Base-by-base conservation (phyloP, 768 basidiomycete species). In the Mycena alexandri region DNA sequence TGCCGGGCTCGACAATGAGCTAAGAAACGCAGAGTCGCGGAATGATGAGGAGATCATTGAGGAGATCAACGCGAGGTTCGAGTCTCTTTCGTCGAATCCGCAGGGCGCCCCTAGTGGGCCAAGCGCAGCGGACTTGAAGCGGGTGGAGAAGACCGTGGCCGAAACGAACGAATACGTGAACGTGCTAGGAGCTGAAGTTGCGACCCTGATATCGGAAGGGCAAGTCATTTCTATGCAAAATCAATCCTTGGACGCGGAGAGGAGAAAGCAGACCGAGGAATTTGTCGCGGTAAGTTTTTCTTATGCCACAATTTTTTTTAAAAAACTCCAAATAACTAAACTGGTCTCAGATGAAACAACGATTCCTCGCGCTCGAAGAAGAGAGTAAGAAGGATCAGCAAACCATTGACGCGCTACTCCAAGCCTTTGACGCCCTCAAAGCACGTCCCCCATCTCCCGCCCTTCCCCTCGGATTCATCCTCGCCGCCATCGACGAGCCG, bases 371-470 rank as follows among this genome's bases (percentile, higher is more conserved):
- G 5, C 69, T 71, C 21, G 57, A 71, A 19, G 59, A 69, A 24
- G 41, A 57, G 13, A 65, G 65, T 17, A 63, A 72, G 43, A 68
- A 67, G 6, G 73, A 77, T 17, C 57, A 21, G 9, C 65, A 71
- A 34, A 63, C 69, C 14, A 71, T 79, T n/a, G 59, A 57, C 5
- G 75, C 79, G 0, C 72, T 81, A 11, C 63, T 71, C 16, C 68
- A 70, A 7, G 75, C 78, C 13, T 59, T 77, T 3, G 70, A 54
- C 1, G 48, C 44, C 17, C 53, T 56, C n/a, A 10, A 34, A 13
- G 33, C 48, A n/a, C 67, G 63, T n/a, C 54, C 62, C 33, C 6
- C 70, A 9, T 29, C 71, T 2, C 53, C 68, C 9, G 14, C 58
- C 1, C 38, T 67, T 2, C 71, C 71, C 21, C 25, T 69, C 25